phyloP scores from a whole-genome alignment of 2,329 filamentous ascomycete genomes.

The Colletotrichum scovillei region DNA sequence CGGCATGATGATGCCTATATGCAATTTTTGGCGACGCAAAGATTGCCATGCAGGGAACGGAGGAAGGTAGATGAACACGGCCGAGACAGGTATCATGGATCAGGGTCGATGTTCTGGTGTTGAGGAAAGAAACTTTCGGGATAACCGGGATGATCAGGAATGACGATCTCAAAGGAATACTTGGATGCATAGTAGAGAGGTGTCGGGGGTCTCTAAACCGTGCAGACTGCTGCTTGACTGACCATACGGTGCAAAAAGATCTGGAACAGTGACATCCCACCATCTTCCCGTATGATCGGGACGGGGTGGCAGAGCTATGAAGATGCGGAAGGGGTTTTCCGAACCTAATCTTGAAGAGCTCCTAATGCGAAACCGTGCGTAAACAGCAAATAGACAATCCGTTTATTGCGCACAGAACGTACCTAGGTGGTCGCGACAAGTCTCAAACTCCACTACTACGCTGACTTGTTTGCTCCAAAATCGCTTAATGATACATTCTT shows the following conservation, averaged over 20 bases:
- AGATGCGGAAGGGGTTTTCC: slow-evolving; percentile 12
- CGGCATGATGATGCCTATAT: not conserved
- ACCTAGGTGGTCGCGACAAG: slow-evolving; percentile 68
- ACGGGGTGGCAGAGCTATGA: not conserved
- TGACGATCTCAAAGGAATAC: not conserved
- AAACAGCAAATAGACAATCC: not conserved
- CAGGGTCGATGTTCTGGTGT: not conserved
- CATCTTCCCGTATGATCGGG: slow-evolving; percentile 27
- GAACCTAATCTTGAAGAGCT: not conserved
- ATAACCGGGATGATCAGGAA: not conserved
- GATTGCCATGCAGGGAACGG: not conserved
- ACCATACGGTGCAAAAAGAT: not conserved
- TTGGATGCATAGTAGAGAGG: not conserved
- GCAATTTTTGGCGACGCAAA: not conserved
- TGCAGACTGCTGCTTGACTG: not conserved
- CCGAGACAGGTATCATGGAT: not conserved
- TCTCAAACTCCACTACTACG: slow-evolving; percentile 59
- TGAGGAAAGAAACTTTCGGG: not conserved
- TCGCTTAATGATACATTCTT: slow-evolving; percentile 23
- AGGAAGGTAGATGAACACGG: not conserved
- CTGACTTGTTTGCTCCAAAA: slow-evolving; percentile 63
- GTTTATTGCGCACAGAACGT: slow-evolving; percentile 39
- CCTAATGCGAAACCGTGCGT: not conserved
- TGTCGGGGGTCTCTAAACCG: not conserved
- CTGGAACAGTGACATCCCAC: not conserved